Percentiles rank a stretch among this genome's conserved stretches.
Evolutionary conservation across 306 rosid genomes (phyloP).

Genomic region (Cotoneaster glaucophyllus): DNA sequence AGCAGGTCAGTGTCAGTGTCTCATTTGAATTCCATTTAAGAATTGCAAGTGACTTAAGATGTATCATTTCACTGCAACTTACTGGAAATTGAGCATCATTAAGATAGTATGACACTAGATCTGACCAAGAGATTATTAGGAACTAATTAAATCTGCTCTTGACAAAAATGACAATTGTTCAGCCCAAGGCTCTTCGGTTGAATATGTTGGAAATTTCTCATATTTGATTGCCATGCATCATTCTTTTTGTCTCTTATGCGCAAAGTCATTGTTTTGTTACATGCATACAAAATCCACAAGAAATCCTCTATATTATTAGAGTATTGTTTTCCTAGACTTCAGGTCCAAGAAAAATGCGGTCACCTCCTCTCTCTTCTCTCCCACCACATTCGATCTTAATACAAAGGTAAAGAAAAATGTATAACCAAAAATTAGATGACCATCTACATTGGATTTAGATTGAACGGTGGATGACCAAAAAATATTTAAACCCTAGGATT

Average conservation of each 20-base stretch:
- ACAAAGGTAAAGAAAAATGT: neutral
- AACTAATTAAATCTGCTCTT: neutral
- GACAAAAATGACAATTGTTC: neutral
- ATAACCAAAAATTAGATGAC: no score
- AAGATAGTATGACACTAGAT: neutral
- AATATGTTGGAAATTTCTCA: neutral
- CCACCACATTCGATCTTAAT: no score
- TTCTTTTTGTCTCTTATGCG: neutral
- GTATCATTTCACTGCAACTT: constrained; percentile 22
- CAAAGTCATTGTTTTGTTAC: neutral
- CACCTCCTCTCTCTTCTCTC: neutral
- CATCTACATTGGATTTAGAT: neutral
- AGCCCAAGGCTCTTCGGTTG: neutral
- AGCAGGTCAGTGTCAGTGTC: constrained; percentile 20
- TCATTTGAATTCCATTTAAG: constrained; percentile 15
- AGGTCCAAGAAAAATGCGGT: neutral
- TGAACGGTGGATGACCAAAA: neutral
- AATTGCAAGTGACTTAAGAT: constrained; percentile 25
- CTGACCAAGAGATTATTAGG: neutral
- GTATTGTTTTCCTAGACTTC: neutral
- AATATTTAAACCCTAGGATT: no score
- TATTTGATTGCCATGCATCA: neutral
- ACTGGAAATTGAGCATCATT: constrained; percentile 11
- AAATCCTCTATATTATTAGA: neutral
- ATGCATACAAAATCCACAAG: constrained; percentile 4